phyloP scores from a whole-genome alignment of 179 eudicot genomes.

The Beta lomatogona region DNA sequence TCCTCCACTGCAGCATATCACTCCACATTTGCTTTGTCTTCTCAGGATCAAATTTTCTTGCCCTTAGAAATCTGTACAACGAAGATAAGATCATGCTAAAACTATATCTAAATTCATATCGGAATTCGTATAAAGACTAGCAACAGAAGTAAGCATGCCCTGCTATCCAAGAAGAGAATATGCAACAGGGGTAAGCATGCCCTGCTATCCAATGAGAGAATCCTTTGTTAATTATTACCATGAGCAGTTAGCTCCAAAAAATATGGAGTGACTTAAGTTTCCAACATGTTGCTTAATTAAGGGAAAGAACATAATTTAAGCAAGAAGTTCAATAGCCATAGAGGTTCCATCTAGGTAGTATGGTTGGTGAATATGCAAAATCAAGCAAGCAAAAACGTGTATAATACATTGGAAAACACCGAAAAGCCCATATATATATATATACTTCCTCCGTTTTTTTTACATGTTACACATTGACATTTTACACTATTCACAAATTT shows the following conservation, averaged over 20 bases:
- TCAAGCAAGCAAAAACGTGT: background rate
- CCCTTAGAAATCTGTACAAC: conserved; percentile 42
- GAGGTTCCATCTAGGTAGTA: background rate
- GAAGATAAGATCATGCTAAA: background rate
- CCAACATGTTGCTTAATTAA: background rate
- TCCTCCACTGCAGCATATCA: conserved; percentile 56
- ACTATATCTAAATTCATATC: background rate
- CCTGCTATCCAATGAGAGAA: background rate
- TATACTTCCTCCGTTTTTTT: no score
- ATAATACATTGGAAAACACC: background rate
- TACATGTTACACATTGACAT: no score
- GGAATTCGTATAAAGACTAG: no score
- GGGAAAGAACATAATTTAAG: background rate
- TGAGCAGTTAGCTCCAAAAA: background rate
- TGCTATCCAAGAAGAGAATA: background rate
- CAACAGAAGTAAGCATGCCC: background rate
- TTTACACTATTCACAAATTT: no score
- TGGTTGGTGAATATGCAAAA: background rate
- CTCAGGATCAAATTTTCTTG: conserved; percentile 44
- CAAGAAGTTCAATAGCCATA: background rate
- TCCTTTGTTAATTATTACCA: background rate
- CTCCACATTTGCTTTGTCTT: conserved; percentile 53
- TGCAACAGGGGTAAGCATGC: background rate
- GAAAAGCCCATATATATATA: background rate
- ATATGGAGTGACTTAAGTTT: background rate